Evolutionary conservation across 345 rosid species (phyloP).

Genomic region (Gossypium ekmanianum): DNA sequence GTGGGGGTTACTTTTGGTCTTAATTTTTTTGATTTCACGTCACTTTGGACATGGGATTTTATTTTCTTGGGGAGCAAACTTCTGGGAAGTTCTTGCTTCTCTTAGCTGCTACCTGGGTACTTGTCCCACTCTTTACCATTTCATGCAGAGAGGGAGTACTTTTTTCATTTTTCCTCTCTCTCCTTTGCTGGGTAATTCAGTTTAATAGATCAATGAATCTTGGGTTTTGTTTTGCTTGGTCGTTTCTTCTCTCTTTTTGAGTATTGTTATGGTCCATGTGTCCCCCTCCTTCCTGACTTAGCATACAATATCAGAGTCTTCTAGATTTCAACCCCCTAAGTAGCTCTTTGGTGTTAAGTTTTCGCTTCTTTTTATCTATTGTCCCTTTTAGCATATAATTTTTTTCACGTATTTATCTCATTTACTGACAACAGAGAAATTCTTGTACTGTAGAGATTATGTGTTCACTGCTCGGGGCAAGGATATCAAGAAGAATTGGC

Average conservation of each 20-base stretch:
- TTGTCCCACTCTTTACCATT: slow-evolving; percentile 14
- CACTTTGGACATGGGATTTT: slow-evolving; percentile 16
- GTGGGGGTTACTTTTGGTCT: background rate
- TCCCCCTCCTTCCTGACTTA: slow-evolving; percentile 12
- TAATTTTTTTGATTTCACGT: slow-evolving; percentile 34
- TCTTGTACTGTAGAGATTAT: slow-evolving; percentile 74
- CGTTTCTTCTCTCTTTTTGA: slow-evolving; percentile 24
- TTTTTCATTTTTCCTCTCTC: background rate
- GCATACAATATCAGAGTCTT: slow-evolving; percentile 31
- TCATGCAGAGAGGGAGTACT: slow-evolving; percentile 4
- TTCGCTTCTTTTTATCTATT: background rate
- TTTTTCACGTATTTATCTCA: background rate
- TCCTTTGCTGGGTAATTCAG: background rate
- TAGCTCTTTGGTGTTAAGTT: background rate
- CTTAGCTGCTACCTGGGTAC: slow-evolving; percentile 10
- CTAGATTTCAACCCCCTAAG: background rate
- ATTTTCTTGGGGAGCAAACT: background rate
- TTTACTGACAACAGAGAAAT: slow-evolving; percentile 10
- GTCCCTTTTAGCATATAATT: background rate
- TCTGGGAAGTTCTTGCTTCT: slow-evolving; percentile 2
- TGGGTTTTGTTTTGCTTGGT: slow-evolving; percentile 23
- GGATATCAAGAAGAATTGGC: slow-evolving; percentile 85
- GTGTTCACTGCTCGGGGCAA: slow-evolving; percentile 64
- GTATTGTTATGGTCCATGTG: slow-evolving; percentile 20
- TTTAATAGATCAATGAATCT: slow-evolving; percentile 24